Evolutionary conservation across 352 stramenopile genomes (phyloP), one percentile per base, ranked within the genome.

Genomic region (Pythium chondricola): DNA sequence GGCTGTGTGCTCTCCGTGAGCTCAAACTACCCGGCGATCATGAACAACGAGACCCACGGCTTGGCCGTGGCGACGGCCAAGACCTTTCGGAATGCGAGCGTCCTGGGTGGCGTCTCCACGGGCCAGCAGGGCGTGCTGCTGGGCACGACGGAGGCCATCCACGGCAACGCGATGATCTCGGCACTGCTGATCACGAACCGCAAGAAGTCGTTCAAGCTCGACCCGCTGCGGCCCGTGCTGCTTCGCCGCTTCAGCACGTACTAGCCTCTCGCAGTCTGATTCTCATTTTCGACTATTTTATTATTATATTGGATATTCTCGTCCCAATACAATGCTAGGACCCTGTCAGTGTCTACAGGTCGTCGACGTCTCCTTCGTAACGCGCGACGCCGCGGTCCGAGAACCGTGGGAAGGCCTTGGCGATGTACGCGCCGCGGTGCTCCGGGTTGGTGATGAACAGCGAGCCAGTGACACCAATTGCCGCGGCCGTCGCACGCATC

Each of bases 361-460:
- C 82, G 48, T 68, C 75, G 38, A 90, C 69, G 51, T 93, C 82
- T 43, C 82, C 82, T 67, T 93, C 80, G 66, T 89, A 93, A 30
- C 79, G 76, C 24, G 75, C 80, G 45, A 90, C 78, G 37, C 71
- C 71, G 56, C 71, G 80, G 67, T 92, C 69, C 43, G 81, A 93
- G 67, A 98, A 98, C 22, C 83, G 85, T 35, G 96, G 96, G 39
- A 94, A 84, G 3, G 95, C 93, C 49, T 87, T 88, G 48, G 95
- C 86, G 45, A 99, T 98, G 65, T 97, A 93, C 7, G 95, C 95
- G 30, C 97, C 97, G 64, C 96, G 88, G 58, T 98, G 88, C 44
- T 95, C 88, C 11, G 95, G 90, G 55, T 97, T 96, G 6, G 96
- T 98, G 50, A 99, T 98, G 61, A 98, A 97, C 42, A 98, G 80